These are phyloP conservation scores for Guyanaporus albipodus DNA, from an alignment of 768 basidiomycete genomes.

Conservation along the genomic window DNA sequence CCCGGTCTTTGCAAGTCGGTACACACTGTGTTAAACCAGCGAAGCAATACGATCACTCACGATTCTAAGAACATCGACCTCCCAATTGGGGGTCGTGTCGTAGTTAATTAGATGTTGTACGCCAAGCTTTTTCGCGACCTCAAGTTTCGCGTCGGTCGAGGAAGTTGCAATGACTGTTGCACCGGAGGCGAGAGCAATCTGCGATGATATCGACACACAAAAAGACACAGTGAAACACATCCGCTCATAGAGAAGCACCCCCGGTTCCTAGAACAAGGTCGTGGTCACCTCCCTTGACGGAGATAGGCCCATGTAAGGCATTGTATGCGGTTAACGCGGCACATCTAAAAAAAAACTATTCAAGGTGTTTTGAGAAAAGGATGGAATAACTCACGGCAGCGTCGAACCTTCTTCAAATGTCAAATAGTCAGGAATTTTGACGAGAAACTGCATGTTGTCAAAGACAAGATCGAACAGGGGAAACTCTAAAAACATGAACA, in stretches of 20 bases:
- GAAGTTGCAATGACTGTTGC: conserved; percentile 65
- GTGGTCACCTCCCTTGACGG: conserved; percentile 55
- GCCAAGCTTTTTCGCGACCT: conserved; percentile 48
- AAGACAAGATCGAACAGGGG: not conserved
- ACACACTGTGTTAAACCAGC: not conserved
- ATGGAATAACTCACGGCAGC: conserved; percentile 41
- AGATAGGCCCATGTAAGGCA: conserved; percentile 45
- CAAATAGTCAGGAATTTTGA: conserved; percentile 52
- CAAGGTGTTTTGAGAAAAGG: no score
- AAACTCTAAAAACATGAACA: conserved; percentile 27
- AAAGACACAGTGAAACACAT: not conserved
- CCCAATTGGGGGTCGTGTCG: conserved; percentile 54
- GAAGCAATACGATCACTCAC: conserved; percentile 27
- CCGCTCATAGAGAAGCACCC: conserved; percentile 49
- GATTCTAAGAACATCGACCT: conserved; percentile 45
- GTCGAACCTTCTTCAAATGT: conserved; percentile 64
- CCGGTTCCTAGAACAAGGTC: conserved; percentile 57
- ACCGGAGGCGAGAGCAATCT: conserved; percentile 60
- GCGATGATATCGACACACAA: conserved; percentile 5
- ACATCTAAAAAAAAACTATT: conserved; percentile 44
- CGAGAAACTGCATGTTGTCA: conserved; percentile 36
- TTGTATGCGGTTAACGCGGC: conserved; percentile 66
- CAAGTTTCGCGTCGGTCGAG: conserved; percentile 61
- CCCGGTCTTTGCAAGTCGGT: conserved; percentile 22
- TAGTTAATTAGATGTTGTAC: conserved; percentile 60